Base-by-base conservation (phyloP, 768 basidiomycete genomes). In the Suillus tomentosus region DNA sequence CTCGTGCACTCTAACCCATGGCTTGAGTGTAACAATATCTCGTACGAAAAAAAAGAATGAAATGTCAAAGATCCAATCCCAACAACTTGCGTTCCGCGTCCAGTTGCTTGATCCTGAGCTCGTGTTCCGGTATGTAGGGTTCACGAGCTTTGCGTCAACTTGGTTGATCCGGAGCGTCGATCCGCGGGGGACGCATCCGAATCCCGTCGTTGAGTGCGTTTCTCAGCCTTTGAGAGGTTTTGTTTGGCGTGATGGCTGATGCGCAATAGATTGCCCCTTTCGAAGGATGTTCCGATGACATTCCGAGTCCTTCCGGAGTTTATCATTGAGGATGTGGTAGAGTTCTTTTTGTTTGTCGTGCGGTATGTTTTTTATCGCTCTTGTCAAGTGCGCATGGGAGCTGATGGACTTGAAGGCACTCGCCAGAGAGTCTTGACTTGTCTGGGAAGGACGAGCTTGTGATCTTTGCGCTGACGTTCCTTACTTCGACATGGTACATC, bases 401-500 rank as follows among this genome's bases (percentile, higher is more conserved):
- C 31, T 47, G 19, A 66, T 54, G 13, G 40, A 42, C 65, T 59
- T 56, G n/a, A 62, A 87, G 91, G 36, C 78, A 84, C 40, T 83
- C 85, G 0, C 95, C 94, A 0, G 87, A 94, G 53, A 92, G 90
- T 60, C 85, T 98, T 59, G 91, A 94, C 64, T 77, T 92, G 57
- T 82, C 90, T 0, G 95, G 95, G 53, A 96, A 94, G 79, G 85
- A 87, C 13, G 95, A 95, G 68, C 79, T 99, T 15, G 79, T 99
- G 69, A 85, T 88, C 0, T 99, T 98, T 77, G 84, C 88, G 22
- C 79, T 99, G 68, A 95, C 94, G 2, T 98, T 98, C 83, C 79
- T 99, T 65, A 87, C 90, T 7, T 95, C 94, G 43, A 96, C 96
- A 0, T 95, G 94, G 86, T 99, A 95, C 74, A 96, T 99, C 82